Base-by-base conservation (phyloP, 2,329 filamentous ascomycete species). In the Trichoderma koningii region DNA sequence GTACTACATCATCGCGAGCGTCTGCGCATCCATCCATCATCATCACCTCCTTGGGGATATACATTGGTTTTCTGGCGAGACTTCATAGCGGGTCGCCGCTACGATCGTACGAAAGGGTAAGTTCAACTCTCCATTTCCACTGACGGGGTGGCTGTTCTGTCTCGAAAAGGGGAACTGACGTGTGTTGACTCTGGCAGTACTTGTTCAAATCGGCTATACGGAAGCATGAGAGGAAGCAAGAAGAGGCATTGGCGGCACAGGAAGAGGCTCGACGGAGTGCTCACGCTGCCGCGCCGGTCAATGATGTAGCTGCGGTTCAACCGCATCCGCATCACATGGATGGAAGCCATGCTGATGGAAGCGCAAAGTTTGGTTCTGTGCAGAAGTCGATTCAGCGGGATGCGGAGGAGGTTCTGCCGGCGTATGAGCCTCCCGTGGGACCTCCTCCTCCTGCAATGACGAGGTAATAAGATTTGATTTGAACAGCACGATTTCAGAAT, bases 91-190 rank as follows among this genome's bases (percentile, higher is more conserved):
- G 90, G 1, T 79, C 87, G 44, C 79, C 81, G 19, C 88, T 90
- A 17, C 76, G 93, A 42, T 77, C 76, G 67, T 94, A 94, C 73
- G 90, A 95, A 76, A 80, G 88, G 71, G 87, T 89, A 81, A 41
- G 84, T 15, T 2, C 15, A n/a, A 14, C 38, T 7, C 14, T 12
- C 15, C n/a, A 17, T 23, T 30, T 19, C 9, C 14, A 14, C 28
- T 7, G 28, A 28, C 7, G 6, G 28, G 28, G 6, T 5, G 9
- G 28, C 9, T 38, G 7, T 1, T 15, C 26, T 19, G 12, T 19
- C 21, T 23, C 21, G 21, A 23, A 23, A 23, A 3, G 12, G 2
- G 14, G 21, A 23, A 38, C 59, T 59, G 28, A 66, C 26, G 19
- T 17, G 7, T 52, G 9, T 21, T 23, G 17, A 30, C 7, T 10